Evolutionary conservation across 495 filamentous ascomycete genomes (phyloP).

Genomic region (Talaromyces proteolyticus): DNA sequence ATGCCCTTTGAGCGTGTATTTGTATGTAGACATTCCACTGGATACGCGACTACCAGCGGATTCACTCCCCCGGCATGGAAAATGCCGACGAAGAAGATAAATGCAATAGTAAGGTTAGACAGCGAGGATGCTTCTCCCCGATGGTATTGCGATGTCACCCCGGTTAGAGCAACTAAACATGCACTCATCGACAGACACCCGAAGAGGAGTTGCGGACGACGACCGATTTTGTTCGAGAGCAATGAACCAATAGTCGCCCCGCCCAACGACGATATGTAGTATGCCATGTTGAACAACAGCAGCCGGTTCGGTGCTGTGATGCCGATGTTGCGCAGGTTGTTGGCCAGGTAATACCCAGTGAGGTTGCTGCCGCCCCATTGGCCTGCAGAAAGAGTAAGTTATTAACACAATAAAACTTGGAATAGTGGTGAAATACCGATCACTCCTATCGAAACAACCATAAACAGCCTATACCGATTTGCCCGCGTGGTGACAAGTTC

Average conservation of each 20-base stretch:
- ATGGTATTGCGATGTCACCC: conserved; percentile 31
- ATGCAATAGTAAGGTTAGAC: conserved; percentile 32
- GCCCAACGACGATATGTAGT: conserved; percentile 56
- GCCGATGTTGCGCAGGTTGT: conserved; percentile 52
- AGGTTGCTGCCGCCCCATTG: conserved; percentile 67
- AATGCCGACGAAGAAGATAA: conserved; percentile 65
- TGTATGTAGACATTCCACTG: conserved; percentile 55
- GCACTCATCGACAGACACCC: conserved; percentile 30
- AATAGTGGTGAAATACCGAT: not conserved
- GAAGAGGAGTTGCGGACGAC: conserved; percentile 47
- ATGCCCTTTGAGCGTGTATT: conserved; percentile 64
- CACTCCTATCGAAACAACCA: not conserved
- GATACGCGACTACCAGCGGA: conserved; percentile 63
- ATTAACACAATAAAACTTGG: not conserved
- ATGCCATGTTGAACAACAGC: conserved; percentile 56
- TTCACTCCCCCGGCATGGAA: conserved; percentile 59
- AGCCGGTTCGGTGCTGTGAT: conserved; percentile 45
- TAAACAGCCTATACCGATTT: conserved; percentile 50
- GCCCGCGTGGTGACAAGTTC: conserved; percentile 54
- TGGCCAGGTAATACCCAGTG: conserved; percentile 56
- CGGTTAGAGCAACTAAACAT: conserved; percentile 50
- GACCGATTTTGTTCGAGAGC: conserved; percentile 52
- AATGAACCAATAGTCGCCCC: conserved; percentile 55
- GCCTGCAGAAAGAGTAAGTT: conserved; percentile 40
- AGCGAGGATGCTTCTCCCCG: conserved; percentile 19